Conservation (phyloP, 345 rosid species). For the Populus deltoides region DNA sequence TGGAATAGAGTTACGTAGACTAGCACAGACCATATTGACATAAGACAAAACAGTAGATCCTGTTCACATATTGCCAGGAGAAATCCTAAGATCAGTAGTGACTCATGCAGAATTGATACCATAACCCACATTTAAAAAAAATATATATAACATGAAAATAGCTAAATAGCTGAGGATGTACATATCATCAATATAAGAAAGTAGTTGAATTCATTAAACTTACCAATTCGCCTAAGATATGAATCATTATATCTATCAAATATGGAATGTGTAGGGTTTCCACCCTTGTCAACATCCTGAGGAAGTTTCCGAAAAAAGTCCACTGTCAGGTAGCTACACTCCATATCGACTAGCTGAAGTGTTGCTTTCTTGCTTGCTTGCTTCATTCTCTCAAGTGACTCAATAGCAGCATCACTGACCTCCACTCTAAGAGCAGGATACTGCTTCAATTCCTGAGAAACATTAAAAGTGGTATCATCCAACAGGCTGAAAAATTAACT, state of each 20-base stretch:
- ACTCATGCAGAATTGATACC: not conserved
- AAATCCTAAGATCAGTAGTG: not conserved
- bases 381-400: slow-evolving; percentile 89
- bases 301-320: slow-evolving; percentile 99
- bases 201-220: slow-evolving; percentile 10
- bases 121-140: not conserved
- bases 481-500: not conserved
- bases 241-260: slow-evolving; percentile 91
- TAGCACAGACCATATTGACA: slow-evolving; percentile 87
- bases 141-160: too few relatives aligned
- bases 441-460: slow-evolving; percentile 85
- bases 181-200: not conserved
- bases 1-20: slow-evolving; percentile 86
- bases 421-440: slow-evolving; percentile 94
- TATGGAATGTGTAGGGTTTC: slow-evolving; percentile 91
- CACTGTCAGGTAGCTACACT: slow-evolving; percentile 84
- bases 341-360: slow-evolving; percentile 94
- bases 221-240: slow-evolving; percentile 92
- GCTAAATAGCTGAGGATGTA: too few relatives aligned
- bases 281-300: slow-evolving; percentile 96
- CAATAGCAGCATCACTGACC: slow-evolving; percentile 84
- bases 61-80: slow-evolving; percentile 25
- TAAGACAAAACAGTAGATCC: slow-evolving; percentile 89
- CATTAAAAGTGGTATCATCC: slow-evolving; percentile 11
- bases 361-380: slow-evolving; percentile 89